Percentiles rank a stretch among this genome's conserved stretches.
These are phyloP conservation scores for Stromatinia cepivora DNA, from an alignment of 2,329 filamentous ascomycete species.

Conservation along the genomic window DNA sequence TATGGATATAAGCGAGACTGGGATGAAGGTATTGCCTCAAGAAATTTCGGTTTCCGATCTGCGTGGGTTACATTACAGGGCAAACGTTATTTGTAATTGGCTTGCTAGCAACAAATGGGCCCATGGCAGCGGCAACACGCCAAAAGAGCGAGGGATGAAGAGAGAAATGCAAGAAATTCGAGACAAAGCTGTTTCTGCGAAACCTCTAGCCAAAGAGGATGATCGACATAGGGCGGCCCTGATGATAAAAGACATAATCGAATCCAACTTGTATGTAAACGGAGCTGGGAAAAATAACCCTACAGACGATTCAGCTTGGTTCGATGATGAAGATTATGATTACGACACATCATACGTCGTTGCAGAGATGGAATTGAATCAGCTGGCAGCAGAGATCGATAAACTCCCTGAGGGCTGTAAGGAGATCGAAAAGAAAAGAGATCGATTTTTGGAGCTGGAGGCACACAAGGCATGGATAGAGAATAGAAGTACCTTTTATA, in stretches of 20 bases:
- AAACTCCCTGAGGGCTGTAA: too few species aligned
- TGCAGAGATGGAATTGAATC: too few species aligned
- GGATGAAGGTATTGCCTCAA: too few species aligned
- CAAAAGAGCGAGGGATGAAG: background rate
- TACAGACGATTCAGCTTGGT: background rate
- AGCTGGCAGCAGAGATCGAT: too few species aligned
- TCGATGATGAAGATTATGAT: background rate
- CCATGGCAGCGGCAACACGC: too few species aligned
- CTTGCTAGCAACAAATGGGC: background rate
- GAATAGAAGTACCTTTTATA: background rate
- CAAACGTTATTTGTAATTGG: background rate
- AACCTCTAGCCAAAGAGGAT: background rate
- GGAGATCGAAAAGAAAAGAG: too few species aligned
- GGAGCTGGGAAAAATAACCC: background rate
- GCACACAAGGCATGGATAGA: too few species aligned
- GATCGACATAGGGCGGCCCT: background rate
- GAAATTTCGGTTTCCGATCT: background rate
- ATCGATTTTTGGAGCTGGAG: too few species aligned
- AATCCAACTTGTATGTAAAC: background rate
- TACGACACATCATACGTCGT: too few species aligned
- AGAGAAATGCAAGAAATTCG: background rate
- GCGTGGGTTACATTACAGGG: background rate
- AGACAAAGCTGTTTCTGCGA: background rate
- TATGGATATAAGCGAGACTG: background rate
- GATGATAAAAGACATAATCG: background rate